Conservation (phyloP, 1,139 yeast species). For the Diutina mesorugosa region DNA sequence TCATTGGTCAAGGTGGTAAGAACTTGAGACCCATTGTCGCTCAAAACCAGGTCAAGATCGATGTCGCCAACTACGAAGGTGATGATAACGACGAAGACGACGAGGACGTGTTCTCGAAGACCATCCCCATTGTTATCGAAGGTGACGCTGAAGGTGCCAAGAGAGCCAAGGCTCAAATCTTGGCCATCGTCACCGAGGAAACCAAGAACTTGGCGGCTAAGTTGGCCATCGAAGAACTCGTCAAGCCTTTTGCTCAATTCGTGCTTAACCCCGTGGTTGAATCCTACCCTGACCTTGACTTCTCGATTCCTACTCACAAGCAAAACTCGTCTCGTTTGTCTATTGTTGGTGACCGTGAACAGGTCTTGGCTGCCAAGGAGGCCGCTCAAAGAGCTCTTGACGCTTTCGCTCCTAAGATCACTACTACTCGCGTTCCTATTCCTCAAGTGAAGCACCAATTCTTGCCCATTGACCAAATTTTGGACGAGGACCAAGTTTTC, state of each 20-base stretch:
- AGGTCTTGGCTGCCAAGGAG: conserved; percentile 36
- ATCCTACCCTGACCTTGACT: background rate
- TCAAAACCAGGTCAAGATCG: conserved; percentile 60
- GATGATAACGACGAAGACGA: conserved; percentile 11
- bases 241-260: conserved; percentile 37
- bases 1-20: conserved; percentile 86
- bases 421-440: conserved; percentile 26
- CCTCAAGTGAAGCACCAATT: conserved; percentile 32
- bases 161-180: conserved; percentile 58
- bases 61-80: conserved; percentile 42
- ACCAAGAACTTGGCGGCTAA: conserved; percentile 44
- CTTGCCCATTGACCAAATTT: conserved; percentile 31
- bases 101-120: conserved; percentile 40
- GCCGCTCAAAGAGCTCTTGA: conserved; percentile 36
- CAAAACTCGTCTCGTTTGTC: conserved; percentile 19
- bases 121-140: conserved; percentile 50
- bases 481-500: conserved; percentile 44
- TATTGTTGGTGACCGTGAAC: conserved; percentile 55
- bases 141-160: conserved; percentile 84
- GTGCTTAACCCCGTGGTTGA: background rate
- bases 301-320: conserved; percentile 11
- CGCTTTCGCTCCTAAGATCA: conserved; percentile 24
- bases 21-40: conserved; percentile 70
- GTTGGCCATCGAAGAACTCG: conserved; percentile 29
- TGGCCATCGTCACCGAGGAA: conserved; percentile 65